Evolutionary conservation across 495 filamentous ascomycete species (phyloP), one percentile per base, ranked within the genome.

Genomic region (Penicillium flavigenum): DNA sequence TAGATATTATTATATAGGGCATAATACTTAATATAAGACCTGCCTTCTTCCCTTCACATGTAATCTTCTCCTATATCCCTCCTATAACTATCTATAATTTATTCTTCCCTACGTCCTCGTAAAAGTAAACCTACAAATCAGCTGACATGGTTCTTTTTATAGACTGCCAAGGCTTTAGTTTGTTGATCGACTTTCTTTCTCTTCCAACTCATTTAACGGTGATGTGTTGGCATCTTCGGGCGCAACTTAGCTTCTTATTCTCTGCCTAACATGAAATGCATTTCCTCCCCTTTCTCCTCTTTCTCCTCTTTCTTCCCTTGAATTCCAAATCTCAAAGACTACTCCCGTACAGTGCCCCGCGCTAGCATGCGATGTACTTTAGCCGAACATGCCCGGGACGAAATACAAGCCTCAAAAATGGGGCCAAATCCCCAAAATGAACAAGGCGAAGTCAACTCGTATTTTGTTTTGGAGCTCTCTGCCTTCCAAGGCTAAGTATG

Each of bases 151-250:
- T 52, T 19, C 39, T 45, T 45, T 24, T 54, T 27, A 19, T 32
- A 44, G 48, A 34, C 6, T n/a, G 52, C 52, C 52, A 55, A 55
- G 53, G 3, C 16, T 10, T 45, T 36, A 38, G 42, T 42, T 19
- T 36, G 17, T 54, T 26, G 51, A 46, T 47, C 32, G 41, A 19
- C n/a, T 39, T 27, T n/a, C 12, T 54, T n/a, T 11, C 31, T 54
- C 3, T 19, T 34, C 22, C 8, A 17, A n/a, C 36, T 20, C 34
- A n/a, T 19, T 41, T 19, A 39, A 26, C 36, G 22, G 43, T 39
- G 22, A 53, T 47, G 53, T 27, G 53, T 47, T 55, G 52, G 44
- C 51, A 43, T 6, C 20, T 43, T 53, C 51, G 51, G 51, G 38
- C 53, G 17, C 52, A 38, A 36, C 42, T 26, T 16, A 9, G 4